These are phyloP conservation scores for Backusella mclennaniae DNA, from an alignment of 192 early-diverging fungal genomes.

Conservation along the genomic window DNA sequence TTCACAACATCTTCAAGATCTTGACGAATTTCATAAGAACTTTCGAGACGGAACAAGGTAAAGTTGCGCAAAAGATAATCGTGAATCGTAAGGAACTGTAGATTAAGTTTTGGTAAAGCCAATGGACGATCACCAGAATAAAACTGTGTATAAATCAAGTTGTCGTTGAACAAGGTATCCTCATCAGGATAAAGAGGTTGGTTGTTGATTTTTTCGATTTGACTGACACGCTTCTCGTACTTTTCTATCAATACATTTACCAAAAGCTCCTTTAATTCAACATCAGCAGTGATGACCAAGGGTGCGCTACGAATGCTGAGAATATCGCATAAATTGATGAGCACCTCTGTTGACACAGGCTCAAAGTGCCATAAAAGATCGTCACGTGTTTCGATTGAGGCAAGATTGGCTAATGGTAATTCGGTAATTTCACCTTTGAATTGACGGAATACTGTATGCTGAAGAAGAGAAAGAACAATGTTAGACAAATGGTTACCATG, in stretches of 20 bases:
- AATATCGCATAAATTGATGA: constrained; percentile 55
- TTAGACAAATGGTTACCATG: not conserved
- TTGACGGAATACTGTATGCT: constrained; percentile 68
- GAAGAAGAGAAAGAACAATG: not conserved
- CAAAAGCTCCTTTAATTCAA: constrained; percentile 51
- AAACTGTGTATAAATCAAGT: constrained; percentile 67
- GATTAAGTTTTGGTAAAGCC: constrained; percentile 84
- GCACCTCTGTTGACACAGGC: constrained; percentile 38
- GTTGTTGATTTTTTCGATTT: constrained; percentile 68
- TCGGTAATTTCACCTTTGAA: constrained; percentile 68
- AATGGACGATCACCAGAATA: constrained; percentile 51
- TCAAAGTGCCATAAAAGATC: constrained; percentile 57
- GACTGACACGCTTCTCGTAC: constrained; percentile 61
- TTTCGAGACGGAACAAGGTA: constrained; percentile 80
- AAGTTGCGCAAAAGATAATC: constrained; percentile 92
- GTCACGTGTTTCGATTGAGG: constrained; percentile 54
- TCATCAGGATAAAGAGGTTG: constrained; percentile 81
- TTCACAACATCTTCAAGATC: constrained; percentile 87
- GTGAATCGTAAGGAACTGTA: constrained; percentile 91
- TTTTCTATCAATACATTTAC: constrained; percentile 52
- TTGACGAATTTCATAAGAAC: constrained; percentile 79
- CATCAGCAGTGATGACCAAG: constrained; percentile 18
- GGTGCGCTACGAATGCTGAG: constrained; percentile 62
- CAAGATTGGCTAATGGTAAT: constrained; percentile 72
- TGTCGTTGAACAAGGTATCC: constrained; percentile 68